A percentile compares a stretch with the other conserved stretches of the same genome.
Conservation (phyloP, 306 rosid species). For the Dalbergia cochinchinensis region DNA sequence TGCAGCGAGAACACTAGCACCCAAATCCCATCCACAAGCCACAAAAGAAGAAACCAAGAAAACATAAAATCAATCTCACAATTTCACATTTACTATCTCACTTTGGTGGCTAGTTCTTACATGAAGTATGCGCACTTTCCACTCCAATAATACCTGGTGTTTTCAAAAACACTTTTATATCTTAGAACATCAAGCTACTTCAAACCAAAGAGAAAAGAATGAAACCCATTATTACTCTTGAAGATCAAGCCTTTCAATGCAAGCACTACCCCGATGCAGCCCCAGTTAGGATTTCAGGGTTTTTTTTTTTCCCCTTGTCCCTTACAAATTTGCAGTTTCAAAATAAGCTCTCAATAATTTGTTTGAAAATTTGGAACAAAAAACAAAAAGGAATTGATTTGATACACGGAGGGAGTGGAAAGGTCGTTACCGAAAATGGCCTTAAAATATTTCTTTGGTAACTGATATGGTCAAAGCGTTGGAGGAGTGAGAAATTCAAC, state of each 20-base stretch:
- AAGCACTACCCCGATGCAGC: too few relatives aligned
- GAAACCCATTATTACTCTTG: neutral
- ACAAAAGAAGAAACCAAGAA: slow-evolving; percentile 1
- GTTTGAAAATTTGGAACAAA: neutral
- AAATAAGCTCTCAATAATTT: neutral
- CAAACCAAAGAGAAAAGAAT: neutral
- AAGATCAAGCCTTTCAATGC: neutral
- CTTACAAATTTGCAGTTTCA: neutral
- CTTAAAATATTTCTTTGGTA: neutral
- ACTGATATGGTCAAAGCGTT: neutral
- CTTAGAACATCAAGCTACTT: neutral
- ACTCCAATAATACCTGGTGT: neutral
- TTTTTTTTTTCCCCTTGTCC: neutral
- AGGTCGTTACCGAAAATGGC: slow-evolving; percentile 1
- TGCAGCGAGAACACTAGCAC: too few relatives aligned
- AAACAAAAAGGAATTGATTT: neutral
- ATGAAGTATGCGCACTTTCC: neutral
- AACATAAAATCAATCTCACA: neutral
- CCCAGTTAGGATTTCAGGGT: neutral
- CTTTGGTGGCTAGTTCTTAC: neutral
- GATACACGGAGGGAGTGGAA: neutral
- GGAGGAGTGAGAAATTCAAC: neutral
- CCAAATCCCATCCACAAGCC: neutral
- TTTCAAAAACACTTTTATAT: neutral
- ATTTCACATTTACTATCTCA: neutral